Evolutionary conservation across 495 filamentous ascomycete genomes (phyloP).

Genomic region (Penicillium tannophilum): DNA sequence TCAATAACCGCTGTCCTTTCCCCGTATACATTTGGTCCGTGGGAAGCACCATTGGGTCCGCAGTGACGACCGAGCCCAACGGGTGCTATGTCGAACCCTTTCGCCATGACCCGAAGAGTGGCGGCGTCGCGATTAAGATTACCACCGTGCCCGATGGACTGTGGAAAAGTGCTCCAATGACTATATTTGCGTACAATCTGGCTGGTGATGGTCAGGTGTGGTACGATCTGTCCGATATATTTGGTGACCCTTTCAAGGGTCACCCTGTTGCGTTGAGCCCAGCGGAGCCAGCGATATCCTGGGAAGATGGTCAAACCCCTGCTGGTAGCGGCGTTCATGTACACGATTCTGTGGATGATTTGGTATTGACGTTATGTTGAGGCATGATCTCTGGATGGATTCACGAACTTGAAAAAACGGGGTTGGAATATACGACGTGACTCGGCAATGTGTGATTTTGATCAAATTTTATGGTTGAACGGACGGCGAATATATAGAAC

Average conservation of each 20-base stretch:
- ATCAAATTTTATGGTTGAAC: not conserved
- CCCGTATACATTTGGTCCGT: constrained; percentile 61
- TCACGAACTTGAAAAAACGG: not conserved
- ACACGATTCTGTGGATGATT: constrained; percentile 33
- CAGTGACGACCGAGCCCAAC: constrained; percentile 25
- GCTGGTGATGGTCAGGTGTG: constrained; percentile 46
- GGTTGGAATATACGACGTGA: not conserved
- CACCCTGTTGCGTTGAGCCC: constrained; percentile 41
- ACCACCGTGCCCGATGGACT: constrained; percentile 50
- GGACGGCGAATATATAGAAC: not conserved
- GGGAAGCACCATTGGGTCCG: constrained; percentile 35
- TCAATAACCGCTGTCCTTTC: constrained; percentile 51
- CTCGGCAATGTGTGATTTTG: no score
- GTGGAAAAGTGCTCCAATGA: constrained; percentile 50
- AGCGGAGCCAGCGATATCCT: constrained; percentile 44
- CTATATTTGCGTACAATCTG: constrained; percentile 57
- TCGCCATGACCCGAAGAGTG: constrained; percentile 45
- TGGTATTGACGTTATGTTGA: constrained; percentile 40
- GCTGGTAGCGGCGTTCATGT: constrained; percentile 52
- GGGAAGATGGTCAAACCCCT: constrained; percentile 52
- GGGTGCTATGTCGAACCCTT: constrained; percentile 43
- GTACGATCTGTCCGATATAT: constrained; percentile 61
- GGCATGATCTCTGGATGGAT: not conserved
- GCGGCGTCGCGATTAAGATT: constrained; percentile 60
- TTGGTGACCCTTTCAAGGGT: constrained; percentile 58